Evolutionary conservation across 306 rosid species (phyloP).

Genomic region (Dicorynia guianensis): DNA sequence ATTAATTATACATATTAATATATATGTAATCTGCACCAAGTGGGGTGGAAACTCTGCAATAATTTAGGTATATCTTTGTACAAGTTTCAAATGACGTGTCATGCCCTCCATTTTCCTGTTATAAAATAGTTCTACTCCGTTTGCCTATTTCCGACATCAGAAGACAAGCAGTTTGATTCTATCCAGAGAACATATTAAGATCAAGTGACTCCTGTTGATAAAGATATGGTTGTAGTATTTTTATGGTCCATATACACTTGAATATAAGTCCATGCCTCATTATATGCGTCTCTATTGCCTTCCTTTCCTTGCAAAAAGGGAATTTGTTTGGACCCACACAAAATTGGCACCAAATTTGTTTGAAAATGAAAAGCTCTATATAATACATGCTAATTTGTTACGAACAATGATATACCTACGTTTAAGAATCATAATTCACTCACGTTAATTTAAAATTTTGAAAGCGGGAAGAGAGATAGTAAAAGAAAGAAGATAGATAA

Average conservation of each 20-base stretch:
- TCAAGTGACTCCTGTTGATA: conserved; percentile 42
- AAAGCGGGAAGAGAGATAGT: too few relatives aligned
- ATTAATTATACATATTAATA: too few relatives aligned
- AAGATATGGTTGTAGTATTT: conserved; percentile 43
- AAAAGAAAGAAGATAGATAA: too few relatives aligned
- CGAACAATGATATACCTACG: too few relatives aligned
- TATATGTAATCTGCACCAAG: too few relatives aligned
- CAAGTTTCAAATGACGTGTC: too few relatives aligned
- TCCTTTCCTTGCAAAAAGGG: conserved; percentile 34
- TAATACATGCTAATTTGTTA: too few relatives aligned
- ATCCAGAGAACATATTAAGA: conserved; percentile 18
- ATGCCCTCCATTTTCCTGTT: not conserved
- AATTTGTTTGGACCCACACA: conserved; percentile 46
- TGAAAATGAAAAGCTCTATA: conserved; percentile 17
- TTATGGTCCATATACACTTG: conserved; percentile 38
- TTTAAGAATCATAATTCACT: too few relatives aligned
- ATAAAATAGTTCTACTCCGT: conserved; percentile 38
- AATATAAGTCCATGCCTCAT: conserved; percentile 11
- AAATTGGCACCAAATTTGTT: conserved; percentile 28
- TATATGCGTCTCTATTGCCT: conserved; percentile 24
- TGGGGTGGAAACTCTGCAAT: too few relatives aligned
- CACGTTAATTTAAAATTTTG: too few relatives aligned
- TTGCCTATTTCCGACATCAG: conserved; percentile 36
- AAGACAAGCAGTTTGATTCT: conserved; percentile 41
- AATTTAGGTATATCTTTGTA: too few relatives aligned